These are phyloP conservation scores for Kappamyces sp. DNA, from an alignment of 192 early-diverging fungal genomes.

Conservation along the genomic window DNA sequence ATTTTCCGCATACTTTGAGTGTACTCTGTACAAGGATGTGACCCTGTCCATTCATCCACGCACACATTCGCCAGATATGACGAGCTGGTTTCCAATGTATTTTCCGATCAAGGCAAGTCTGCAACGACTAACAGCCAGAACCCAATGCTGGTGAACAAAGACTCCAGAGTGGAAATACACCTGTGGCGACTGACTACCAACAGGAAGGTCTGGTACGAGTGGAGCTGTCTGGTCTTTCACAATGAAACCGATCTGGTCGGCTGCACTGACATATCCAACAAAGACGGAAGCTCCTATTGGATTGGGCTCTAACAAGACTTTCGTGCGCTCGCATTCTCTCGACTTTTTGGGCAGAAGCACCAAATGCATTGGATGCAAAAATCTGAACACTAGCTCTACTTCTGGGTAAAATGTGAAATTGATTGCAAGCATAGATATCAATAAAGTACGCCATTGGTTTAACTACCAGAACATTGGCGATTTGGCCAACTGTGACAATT, in stretches of 20 bases:
- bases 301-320: conserved; percentile 77
- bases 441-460: no score
- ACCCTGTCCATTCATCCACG: conserved; percentile 74
- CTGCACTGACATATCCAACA: conserved; percentile 58
- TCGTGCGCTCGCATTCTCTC: no score
- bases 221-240: conserved; percentile 53
- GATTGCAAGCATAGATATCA: no score
- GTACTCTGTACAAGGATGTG: conserved; percentile 80
- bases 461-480: no score
- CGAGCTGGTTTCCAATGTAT: conserved; percentile 98
- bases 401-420: no score
- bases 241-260: conserved; percentile 28
- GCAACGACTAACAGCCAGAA: conserved; percentile 24
- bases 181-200: conserved; percentile 81
- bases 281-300: conserved; percentile 65
- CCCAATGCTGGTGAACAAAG: conserved; percentile 64
- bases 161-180: conserved; percentile 55
- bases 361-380: no score
- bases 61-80: conserved; percentile 89
- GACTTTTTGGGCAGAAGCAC: no score
- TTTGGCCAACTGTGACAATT: no score
- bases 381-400: no score
- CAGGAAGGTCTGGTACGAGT: conserved; percentile 97
- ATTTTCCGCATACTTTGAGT: conserved; percentile 94
- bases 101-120: conserved; percentile 71